Base-by-base conservation (phyloP, 2,329 filamentous ascomycete genomes). In the Colletotrichum sp. region DNA sequence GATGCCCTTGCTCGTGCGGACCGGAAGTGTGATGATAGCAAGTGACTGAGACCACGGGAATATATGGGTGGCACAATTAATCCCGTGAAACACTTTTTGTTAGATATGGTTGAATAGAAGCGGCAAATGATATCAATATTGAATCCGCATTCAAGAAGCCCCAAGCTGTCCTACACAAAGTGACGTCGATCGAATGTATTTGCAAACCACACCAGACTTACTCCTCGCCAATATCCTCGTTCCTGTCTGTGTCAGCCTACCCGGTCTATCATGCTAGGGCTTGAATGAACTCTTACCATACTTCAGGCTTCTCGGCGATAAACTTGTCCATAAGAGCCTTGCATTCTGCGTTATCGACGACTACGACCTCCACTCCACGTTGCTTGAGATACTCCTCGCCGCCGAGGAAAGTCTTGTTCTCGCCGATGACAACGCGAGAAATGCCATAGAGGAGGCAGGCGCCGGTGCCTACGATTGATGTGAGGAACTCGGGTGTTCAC, bases 391-490 rank as follows among this genome's bases (percentile, higher is more conserved):
- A 93, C 36, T 92, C 90, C 84, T 96, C 94, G 18, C 93, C 94
- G 34, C 94, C 94, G 13, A 95, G 82, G 79, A 95, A 96, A 24
- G 90, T 95, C 81, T 91, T 91, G 85, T 96, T 95, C 86, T 96
- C 94, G 64, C 93, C 94, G 79, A 96, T 91, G 34, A 96, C 94
- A 4, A 96, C 93, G 26, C 94, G 90, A 63, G 90, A 88, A 74
- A 96, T 90, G 80, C 93, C 93, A 87, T 95, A 96, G 75, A 96
- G 88, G 75, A 96, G 86, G 80, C 94, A 95, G 4, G 94, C 93
- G 10, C 94, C 94, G 6, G 94, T 95, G 84, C 74, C 87, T 66
- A 9, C 57, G 39, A 12, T 60, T 12, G n/a, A 32, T 24, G 18
- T 64, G n/a, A 24, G 6, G 59, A 21, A n/a, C 26, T 18, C 52